Conservation (phyloP, 2,329 filamentous ascomycete species). For the Microdochium bolleyi region DNA sequence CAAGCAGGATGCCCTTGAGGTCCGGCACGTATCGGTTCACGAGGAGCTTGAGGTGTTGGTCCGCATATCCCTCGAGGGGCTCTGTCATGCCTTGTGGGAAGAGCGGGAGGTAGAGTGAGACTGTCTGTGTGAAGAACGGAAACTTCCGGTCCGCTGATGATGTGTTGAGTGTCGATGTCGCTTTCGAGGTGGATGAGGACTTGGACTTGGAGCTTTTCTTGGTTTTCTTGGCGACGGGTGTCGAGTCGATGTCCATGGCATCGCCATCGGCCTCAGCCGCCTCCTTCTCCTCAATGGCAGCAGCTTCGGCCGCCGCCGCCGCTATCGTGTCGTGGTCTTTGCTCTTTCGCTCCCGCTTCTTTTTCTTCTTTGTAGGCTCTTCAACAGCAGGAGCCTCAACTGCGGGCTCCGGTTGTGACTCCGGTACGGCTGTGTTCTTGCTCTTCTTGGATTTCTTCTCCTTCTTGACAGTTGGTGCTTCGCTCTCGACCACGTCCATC, state of each 20-base stretch:
- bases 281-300: slow-evolving; percentile 12
- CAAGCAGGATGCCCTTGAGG: slow-evolving; percentile 66
- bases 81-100: slow-evolving; percentile 63
- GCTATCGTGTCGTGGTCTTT: slow-evolving; percentile 6
- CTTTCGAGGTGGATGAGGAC: slow-evolving; percentile 7
- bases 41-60: slow-evolving; percentile 67
- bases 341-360: slow-evolving; percentile 13
- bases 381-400: slow-evolving; percentile 2
- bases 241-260: slow-evolving; percentile 31
- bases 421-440: slow-evolving; percentile 4
- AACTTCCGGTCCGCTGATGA: slow-evolving; percentile 38
- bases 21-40: slow-evolving; percentile 70
- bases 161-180: slow-evolving; percentile 22
- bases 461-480: background rate
- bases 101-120: slow-evolving; percentile 73
- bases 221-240: slow-evolving; percentile 12
- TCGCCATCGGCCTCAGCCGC: slow-evolving; percentile 17
- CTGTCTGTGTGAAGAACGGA: slow-evolving; percentile 71
- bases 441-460: slow-evolving; percentile 8
- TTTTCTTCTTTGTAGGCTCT: slow-evolving; percentile 12
- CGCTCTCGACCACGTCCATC: background rate
- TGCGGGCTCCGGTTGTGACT: background rate
- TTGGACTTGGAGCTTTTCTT: slow-evolving; percentile 9
- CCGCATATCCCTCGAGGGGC: slow-evolving; percentile 62
- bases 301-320: background rate